These are phyloP conservation scores for Encephalitozoon hellem DNA, from an alignment of 371 early-diverging fungal genomes.

Conservation along the genomic window DNA sequence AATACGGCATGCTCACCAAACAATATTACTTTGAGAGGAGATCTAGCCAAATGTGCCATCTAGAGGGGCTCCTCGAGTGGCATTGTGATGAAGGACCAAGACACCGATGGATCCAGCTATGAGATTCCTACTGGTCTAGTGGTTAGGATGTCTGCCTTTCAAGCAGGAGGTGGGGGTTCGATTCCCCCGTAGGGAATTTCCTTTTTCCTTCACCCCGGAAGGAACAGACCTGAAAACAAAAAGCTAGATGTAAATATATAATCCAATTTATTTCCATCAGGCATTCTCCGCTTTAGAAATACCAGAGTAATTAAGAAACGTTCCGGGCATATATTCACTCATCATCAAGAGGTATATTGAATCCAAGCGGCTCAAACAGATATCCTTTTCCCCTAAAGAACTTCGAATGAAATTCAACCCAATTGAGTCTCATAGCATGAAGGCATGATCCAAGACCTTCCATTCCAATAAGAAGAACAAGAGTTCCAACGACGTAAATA, in stretches of 20 bases:
- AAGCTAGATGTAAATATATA: neutral
- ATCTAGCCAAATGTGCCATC: neutral
- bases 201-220: neutral
- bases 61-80: neutral
- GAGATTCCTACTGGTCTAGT: slow-evolving; percentile 38
- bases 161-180: slow-evolving; percentile 46
- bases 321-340: neutral
- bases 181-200: slow-evolving; percentile 41
- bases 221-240: too few species aligned
- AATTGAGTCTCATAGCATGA: slow-evolving; percentile 95
- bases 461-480: slow-evolving; percentile 79
- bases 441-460: slow-evolving; percentile 95
- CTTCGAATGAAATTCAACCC: slow-evolving; percentile 98
- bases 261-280: neutral
- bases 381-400: slow-evolving; percentile 79
- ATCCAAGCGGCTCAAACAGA: slow-evolving; percentile 71
- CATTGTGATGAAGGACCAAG: neutral
- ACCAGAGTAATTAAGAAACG: neutral
- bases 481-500: slow-evolving; percentile 64
- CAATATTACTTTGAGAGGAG: slow-evolving; percentile 37
- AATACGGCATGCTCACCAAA: slow-evolving; percentile 46
- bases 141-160: slow-evolving; percentile 48
- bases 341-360: slow-evolving; percentile 41
- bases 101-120: too few species aligned
- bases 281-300: neutral